phyloP scores from a whole-genome alignment of 164 flowering plant species.

The Macadamia integrifolia region DNA sequence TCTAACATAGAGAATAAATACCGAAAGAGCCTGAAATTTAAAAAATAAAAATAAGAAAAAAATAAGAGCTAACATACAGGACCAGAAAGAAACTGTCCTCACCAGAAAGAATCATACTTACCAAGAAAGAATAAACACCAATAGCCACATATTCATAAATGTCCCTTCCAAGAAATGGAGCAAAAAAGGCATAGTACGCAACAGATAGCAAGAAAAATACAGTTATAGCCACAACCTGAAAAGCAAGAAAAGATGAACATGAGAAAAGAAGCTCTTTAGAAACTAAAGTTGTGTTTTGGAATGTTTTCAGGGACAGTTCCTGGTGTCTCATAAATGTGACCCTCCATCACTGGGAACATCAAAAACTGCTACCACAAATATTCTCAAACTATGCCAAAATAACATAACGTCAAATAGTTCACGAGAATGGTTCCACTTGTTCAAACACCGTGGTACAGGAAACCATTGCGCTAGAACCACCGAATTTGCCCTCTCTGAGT shows the following conservation, averaged over 20 bases:
- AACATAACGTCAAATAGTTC: not conserved
- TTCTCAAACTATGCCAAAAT: no score
- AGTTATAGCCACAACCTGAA: not conserved
- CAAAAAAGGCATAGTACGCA: slow-evolving; percentile 68
- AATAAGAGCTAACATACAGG: not conserved
- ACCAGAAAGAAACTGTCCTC: slow-evolving; percentile 3
- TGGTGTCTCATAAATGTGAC: no score
- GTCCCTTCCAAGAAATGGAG: slow-evolving; percentile 83
- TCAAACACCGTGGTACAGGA: not conserved
- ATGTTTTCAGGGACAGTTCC: no score
- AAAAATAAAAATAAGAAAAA: not conserved
- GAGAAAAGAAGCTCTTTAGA: not conserved
- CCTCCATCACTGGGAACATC: no score
- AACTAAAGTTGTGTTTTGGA: not conserved
- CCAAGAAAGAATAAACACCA: slow-evolving; percentile 78
- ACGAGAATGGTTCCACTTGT: not conserved
- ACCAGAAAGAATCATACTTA: slow-evolving; percentile 25
- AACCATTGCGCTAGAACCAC: not conserved
- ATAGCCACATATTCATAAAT: slow-evolving; percentile 69
- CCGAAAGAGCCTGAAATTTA: slow-evolving; percentile 60
- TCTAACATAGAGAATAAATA: slow-evolving; percentile 72
- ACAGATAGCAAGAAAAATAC: not conserved
- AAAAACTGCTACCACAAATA: no score
- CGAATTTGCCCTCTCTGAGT: not conserved
- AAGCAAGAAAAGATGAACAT: not conserved